Percentiles rank a stretch among this genome's conserved stretches.
These are phyloP conservation scores for Hanseniaspora sp. DNA, from an alignment of 1,139 yeast genomes.

Conservation along the genomic window DNA sequence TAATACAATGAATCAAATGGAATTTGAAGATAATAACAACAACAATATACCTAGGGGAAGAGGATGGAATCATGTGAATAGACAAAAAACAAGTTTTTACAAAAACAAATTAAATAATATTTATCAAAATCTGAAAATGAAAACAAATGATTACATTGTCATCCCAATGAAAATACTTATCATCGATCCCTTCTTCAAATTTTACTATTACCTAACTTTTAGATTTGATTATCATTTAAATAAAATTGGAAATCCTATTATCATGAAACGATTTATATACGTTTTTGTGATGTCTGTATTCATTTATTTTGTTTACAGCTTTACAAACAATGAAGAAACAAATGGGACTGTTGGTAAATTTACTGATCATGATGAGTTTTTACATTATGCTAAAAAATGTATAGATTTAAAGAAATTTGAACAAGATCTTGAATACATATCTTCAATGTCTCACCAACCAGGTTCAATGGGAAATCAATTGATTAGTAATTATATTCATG, in stretches of 20 bases:
- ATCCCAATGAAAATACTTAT: slow-evolving; percentile 22
- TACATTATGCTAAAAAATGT: slow-evolving; percentile 38
- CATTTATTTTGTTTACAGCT: slow-evolving; percentile 47
- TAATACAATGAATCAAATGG: neutral
- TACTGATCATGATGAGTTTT: slow-evolving; percentile 45
- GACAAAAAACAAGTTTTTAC: slow-evolving; percentile 16
- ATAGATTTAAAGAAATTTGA: slow-evolving; percentile 52
- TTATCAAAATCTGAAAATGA: slow-evolving; percentile 16
- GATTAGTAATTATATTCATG: slow-evolving; percentile 52
- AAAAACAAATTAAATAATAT: slow-evolving; percentile 19
- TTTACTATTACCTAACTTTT: slow-evolving; percentile 28
- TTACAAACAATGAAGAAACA: slow-evolving; percentile 39
- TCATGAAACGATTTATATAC: slow-evolving; percentile 65
- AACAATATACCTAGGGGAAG: slow-evolving; percentile 6
- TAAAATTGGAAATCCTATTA: slow-evolving; percentile 72
- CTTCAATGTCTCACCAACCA: slow-evolving; percentile 75
- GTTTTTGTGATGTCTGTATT: slow-evolving; percentile 51
- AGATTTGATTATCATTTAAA: slow-evolving; percentile 49
- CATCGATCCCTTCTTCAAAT: slow-evolving; percentile 24
- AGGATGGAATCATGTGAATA: neutral
- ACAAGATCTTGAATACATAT: slow-evolving; percentile 61
- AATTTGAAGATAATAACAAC: neutral
- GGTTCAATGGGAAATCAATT: slow-evolving; percentile 80
- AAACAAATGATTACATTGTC: slow-evolving; percentile 16
- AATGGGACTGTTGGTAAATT: slow-evolving; percentile 48